phyloP scores from a whole-genome alignment of 306 rosid genomes.

The Castanea crenata region DNA sequence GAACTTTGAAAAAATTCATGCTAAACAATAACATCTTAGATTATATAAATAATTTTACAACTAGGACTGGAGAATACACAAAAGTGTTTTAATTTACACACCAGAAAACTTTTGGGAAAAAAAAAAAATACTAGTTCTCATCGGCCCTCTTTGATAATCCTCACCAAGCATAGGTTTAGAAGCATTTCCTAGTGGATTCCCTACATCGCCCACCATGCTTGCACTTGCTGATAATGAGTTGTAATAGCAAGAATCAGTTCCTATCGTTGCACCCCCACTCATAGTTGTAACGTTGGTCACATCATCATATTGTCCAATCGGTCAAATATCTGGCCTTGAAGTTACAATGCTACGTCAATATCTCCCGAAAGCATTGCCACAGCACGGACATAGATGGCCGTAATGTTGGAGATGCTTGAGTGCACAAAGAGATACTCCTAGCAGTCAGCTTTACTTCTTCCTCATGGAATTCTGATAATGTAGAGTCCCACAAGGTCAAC shows the following conservation, averaged over 20 bases:
- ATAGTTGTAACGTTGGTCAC: slow-evolving; percentile 6
- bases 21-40: too few species aligned
- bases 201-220: slow-evolving; percentile 26
- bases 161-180: neutral
- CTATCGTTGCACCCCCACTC: slow-evolving; percentile 20
- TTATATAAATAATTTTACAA: too few species aligned
- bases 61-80: neutral
- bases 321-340: slow-evolving; percentile 60
- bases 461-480: slow-evolving; percentile 31
- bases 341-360: slow-evolving; percentile 46
- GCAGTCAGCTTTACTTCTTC: slow-evolving; percentile 50
- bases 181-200: slow-evolving; percentile 16
- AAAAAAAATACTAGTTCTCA: neutral
- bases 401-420: slow-evolving; percentile 57
- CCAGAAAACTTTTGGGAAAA: too few species aligned
- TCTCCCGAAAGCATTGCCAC: slow-evolving; percentile 75
- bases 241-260: slow-evolving; percentile 23
- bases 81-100: neutral
- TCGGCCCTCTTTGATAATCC: neutral
- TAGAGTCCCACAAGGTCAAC: slow-evolving; percentile 51
- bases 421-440: slow-evolving; percentile 60
- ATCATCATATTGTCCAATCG: slow-evolving; percentile 65
- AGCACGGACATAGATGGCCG: slow-evolving; percentile 73
- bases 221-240: slow-evolving; percentile 36
- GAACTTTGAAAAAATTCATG: too few species aligned